Evolutionary conservation across 2,329 filamentous ascomycete genomes (phyloP), one percentile per base, ranked within the genome.

Genomic region (Penicillium concentricum): DNA sequence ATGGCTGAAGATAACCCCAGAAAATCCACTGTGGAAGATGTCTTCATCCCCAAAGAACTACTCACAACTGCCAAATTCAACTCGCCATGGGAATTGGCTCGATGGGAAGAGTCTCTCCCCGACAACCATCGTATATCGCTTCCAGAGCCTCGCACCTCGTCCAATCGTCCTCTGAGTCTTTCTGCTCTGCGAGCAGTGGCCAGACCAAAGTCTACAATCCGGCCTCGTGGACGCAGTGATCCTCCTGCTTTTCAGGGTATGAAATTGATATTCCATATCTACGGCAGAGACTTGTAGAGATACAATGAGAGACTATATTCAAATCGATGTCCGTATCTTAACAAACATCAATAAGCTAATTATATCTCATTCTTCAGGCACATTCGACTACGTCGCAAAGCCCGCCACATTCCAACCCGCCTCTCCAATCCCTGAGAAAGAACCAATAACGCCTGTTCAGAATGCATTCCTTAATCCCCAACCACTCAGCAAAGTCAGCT

Each of bases 71-170:
- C 61, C 34, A 63, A 57, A 38, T 63, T 63, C 56, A 47, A 53
- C 48, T 63, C 61, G 8, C 60, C 60, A 18, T 62, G 57, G 59
- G 61, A 63, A 42, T 35, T 57, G 35, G 51, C 50, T 20, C 58
- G 58, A 50, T 63, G 61, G 61, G 61, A 63, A 42, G 58, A 63
- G 24, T 57, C 57, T 13, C 61, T 63, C 4, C 61, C 61, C 12
- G 43, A 57, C 18, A 63, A 63, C 44, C 35, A 62, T 15, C 57
- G 60, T 43, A 50, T 60, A 12, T 55, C 44, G 47, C 51, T 56
- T 32, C 44, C 28, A 12, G 26, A 42, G 22, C 35, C 37, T 49
- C 28, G 51, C n/a, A 49, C 51, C 2, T 49, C 44, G 22, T 37
- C 60, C 8, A 54, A 22, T 51, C 51, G 57, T 37, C 59, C 60